These are phyloP conservation scores for Suhomyces wounanorum DNA, from an alignment of 1,139 yeast genomes.

Conservation along the genomic window DNA sequence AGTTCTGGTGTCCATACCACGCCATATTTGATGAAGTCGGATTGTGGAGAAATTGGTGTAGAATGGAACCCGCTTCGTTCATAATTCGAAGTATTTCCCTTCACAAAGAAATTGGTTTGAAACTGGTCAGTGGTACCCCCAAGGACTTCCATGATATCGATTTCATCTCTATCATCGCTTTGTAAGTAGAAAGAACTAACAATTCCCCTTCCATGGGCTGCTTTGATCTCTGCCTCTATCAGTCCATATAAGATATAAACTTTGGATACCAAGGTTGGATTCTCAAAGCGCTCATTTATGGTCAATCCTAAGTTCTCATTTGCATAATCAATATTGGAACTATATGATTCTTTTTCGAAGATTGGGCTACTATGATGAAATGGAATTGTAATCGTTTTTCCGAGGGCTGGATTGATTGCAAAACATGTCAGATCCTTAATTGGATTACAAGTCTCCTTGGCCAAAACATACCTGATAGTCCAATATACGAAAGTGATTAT, in stretches of 20 bases:
- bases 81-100: conserved; percentile 46
- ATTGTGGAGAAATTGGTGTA: conserved; percentile 24
- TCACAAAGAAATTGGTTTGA: conserved; percentile 48
- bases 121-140: conserved; percentile 39
- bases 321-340: conserved; percentile 3
- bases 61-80: conserved; percentile 43
- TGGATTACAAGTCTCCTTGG: neutral
- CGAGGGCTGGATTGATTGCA: neutral
- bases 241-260: conserved; percentile 45
- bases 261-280: conserved; percentile 40
- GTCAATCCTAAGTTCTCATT: conserved; percentile 16
- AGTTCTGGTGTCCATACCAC: conserved; percentile 42
- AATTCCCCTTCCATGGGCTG: conserved; percentile 44
- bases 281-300: conserved; percentile 34
- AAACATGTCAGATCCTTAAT: neutral
- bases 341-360: conserved; percentile 1
- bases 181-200: conserved; percentile 48
- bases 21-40: conserved; percentile 31
- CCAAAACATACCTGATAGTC: neutral
- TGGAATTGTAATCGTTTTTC: neutral
- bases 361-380: conserved; percentile 12
- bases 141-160: conserved; percentile 47
- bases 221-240: conserved; percentile 42
- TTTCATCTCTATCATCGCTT: conserved; percentile 50
- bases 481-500: neutral